Evolutionary conservation across 805 yeast genomes (phyloP), one percentile per base, ranked within the genome.

Genomic region (Zygoascus biomembranicola): DNA sequence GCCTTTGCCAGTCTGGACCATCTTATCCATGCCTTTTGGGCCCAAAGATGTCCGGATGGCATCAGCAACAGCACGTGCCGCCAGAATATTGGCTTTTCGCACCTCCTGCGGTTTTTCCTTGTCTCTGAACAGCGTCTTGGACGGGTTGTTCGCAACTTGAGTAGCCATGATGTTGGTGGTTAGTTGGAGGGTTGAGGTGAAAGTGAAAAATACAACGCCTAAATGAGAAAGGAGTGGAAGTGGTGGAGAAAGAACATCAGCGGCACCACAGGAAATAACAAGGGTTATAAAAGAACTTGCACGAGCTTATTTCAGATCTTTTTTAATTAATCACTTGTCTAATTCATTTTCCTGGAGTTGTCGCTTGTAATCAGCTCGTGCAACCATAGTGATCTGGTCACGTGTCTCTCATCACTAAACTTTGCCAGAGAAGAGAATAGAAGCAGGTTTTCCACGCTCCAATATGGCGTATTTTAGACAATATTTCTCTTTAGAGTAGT

Each of bases 1-100:
- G 42, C 98, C 98, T 55, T 79, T 80, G 50, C 90, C 85, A 18
- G 98, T 90, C 72, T 89, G 89, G 73, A 73, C 72, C 98, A 94
- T 92, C 75, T 94, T 94, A 71, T 94, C 99, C 99, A 94, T 94
- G 57, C 99, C 99, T 70, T 90, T 92, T 53, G 99, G 99, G 19
- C 99, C 99, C 55, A 94, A 75, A 14, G 98, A 85, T 5, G 97
- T 90, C 70, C 97, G 80, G 63, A 90, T 87, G 48, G 97, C 97
- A 70, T 90, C 97, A 2, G 96, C 90, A 26, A 90, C 97, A 5
- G 97, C 96, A 63, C 92, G 77, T 6, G 97, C 97, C 2, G 97
- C 97, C 58, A 85, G 76, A 60, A 90, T 89, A 67, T 90, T 90
- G 52, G 90, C 81, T 70, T 80, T 82, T 58, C 97, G 85, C 51